Percentiles rank a stretch among this genome's conserved stretches.
phyloP scores from a whole-genome alignment of 1,139 yeast species.

The Yamadazyma trypodendri region DNA sequence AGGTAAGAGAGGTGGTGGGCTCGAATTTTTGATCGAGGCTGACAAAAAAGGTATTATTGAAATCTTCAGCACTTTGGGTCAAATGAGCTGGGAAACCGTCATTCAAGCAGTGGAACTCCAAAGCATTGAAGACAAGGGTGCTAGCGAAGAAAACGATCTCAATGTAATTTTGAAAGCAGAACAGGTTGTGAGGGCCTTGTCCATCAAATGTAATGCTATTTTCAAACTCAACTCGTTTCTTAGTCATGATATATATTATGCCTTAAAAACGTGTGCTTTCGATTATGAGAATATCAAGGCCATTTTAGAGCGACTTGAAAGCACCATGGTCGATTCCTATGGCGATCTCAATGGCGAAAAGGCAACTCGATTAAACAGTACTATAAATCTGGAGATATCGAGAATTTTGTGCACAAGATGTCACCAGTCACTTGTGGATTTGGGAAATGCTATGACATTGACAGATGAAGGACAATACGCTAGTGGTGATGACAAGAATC shows the following conservation, averaged over 20 bases:
- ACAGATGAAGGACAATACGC: not conserved
- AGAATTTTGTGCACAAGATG: slow-evolving; percentile 17
- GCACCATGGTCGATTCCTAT: slow-evolving; percentile 2
- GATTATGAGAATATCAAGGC: slow-evolving; percentile 15
- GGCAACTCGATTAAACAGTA: not conserved
- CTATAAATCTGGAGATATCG: slow-evolving; percentile 40
- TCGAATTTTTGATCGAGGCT: slow-evolving; percentile 42
- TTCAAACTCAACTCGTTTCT: slow-evolving; percentile 23
- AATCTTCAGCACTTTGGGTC: slow-evolving; percentile 24
- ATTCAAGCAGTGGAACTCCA: slow-evolving; percentile 49
- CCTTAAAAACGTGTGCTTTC: slow-evolving; percentile 31
- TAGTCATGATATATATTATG: slow-evolving; percentile 16
- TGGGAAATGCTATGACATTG: not conserved
- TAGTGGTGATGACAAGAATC: not conserved
- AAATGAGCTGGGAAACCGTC: slow-evolving; percentile 56
- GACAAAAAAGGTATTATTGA: slow-evolving; percentile 33
- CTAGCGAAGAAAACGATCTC: slow-evolving; percentile 41
- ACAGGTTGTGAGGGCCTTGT: slow-evolving; percentile 22
- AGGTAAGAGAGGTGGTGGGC: slow-evolving; percentile 28
- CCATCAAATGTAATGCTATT: slow-evolving; percentile 33
- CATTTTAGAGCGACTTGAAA: slow-evolving; percentile 36
- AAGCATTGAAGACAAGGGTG: slow-evolving; percentile 19
- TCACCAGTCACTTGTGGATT: slow-evolving; percentile 1
- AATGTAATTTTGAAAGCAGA: slow-evolving; percentile 42
- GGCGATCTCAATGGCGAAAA: not conserved